Percentiles rank a stretch among this genome's conserved stretches.
Conservation (phyloP, 768 basidiomycete genomes). For the Leccinum broughii region DNA sequence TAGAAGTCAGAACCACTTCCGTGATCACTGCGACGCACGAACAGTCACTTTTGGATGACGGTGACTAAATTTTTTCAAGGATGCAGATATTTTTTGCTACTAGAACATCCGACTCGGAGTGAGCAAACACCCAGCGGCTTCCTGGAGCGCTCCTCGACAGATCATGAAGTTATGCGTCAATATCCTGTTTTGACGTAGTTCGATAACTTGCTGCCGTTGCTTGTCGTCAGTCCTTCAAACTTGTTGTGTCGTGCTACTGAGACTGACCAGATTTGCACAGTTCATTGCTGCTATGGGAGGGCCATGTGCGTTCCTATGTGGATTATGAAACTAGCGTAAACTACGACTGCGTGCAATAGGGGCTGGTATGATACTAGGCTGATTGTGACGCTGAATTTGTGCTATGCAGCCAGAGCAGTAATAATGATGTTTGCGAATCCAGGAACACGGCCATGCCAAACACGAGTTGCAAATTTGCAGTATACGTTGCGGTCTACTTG, state of each 20-base stretch:
- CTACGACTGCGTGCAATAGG: neutral
- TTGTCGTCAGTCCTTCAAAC: neutral
- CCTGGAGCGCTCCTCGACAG: neutral
- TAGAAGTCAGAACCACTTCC: conserved; percentile 1
- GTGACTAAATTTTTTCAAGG: neutral
- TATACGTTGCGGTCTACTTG: neutral
- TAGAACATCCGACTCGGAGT: conserved; percentile 5
- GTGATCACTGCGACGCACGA: conserved; percentile 1
- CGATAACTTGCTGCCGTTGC: neutral
- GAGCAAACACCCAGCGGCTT: neutral
- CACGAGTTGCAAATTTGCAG: neutral
- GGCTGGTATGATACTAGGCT: neutral
- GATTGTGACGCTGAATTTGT: neutral
- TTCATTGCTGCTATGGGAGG: conserved; percentile 3
- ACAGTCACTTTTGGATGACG: neutral
- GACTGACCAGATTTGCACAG: neutral
- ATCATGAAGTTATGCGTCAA: conserved; percentile 3
- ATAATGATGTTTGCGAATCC: too few species aligned
- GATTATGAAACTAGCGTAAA: neutral
- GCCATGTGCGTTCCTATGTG: conserved; percentile 1
- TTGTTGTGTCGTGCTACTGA: neutral
- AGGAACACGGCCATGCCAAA: neutral
- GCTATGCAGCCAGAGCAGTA: neutral
- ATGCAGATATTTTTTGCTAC: conserved; percentile 7
- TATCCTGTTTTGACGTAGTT: conserved; percentile 2